Conservation (phyloP, 495 filamentous ascomycete species). For the Aspergillus sparsus region DNA sequence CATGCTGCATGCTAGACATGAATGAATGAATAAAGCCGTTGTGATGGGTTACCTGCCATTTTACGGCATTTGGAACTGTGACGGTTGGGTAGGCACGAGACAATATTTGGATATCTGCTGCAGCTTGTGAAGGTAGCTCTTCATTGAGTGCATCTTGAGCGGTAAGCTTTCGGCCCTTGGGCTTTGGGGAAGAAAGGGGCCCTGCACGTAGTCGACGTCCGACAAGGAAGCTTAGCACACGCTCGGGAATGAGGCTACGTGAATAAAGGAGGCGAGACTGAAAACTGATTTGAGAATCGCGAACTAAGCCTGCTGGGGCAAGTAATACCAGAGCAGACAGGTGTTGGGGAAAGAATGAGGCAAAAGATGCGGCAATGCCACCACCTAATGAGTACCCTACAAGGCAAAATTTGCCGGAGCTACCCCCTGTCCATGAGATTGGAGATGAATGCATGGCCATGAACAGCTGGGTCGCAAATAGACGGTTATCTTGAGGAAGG, state of each 20-base stretch:
- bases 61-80: conserved; percentile 46
- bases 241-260: conserved; percentile 58
- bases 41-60: conserved; percentile 60
- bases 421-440: conserved; percentile 63
- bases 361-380: conserved; percentile 73
- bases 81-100: conserved; percentile 47
- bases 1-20: conserved; percentile 58
- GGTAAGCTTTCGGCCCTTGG: conserved; percentile 35
- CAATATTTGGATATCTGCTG: conserved; percentile 42
- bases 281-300: conserved; percentile 61
- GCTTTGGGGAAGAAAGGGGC: conserved; percentile 39
- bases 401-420: conserved; percentile 60
- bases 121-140: conserved; percentile 39
- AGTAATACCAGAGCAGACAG: conserved; percentile 69
- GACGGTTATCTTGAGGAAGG: conserved; percentile 67
- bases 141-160: conserved; percentile 41
- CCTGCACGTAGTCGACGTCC: conserved; percentile 53
- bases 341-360: conserved; percentile 66
- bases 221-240: conserved; percentile 55
- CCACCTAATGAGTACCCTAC: conserved; percentile 88
- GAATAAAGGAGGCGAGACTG: conserved; percentile 62
- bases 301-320: conserved; percentile 72
- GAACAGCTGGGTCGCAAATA: conserved; percentile 76
- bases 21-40: conserved; percentile 57
- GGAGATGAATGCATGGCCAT: conserved; percentile 69